Evolutionary conservation across 2,329 filamentous ascomycete genomes (phyloP), one percentile per base, ranked within the genome.

Genomic region (Aspergillus texensis): DNA sequence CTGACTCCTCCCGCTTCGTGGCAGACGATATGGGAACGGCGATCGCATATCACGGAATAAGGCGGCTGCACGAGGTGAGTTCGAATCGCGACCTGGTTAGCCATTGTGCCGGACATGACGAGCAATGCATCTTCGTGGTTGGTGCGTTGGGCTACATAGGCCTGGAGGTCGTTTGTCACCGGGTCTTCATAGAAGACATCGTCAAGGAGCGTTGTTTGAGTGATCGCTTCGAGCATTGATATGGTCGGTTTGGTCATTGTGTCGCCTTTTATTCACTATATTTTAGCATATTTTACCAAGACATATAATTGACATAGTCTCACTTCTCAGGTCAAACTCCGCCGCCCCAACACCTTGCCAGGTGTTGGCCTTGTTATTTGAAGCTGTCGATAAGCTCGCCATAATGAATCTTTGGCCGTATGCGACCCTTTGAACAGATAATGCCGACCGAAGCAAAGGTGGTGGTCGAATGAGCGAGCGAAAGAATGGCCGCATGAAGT

Each of bases 51-150:
- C 6, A 97, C 86, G 9, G 86, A 86, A 75, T 96, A 88, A 0
- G 94, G 94, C 16, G 94, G 93, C 64, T 92, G 90, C 0, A 83
- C 85, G 16, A 97, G 84, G 63, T 95, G 90, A 1, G 91, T 85
- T 45, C 94, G 88, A 48, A 97, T 84, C 0, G 91, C 89, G 21
- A 97, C 83, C 76, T 97, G 93, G 79, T 97, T 97, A 46, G 93
- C 93, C 93, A 97, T 97, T 5, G 94, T 97, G 4, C 94, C 94
- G 0, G 92, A 95, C 63, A 96, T 84, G 61, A 97, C 92, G 60
- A 97, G 89, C 5, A 97, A 83, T 0, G 87, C 91, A 9, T 88
- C 88, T 71, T 93, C 89, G 70, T 96, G 93, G 69, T 88, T 88
- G 0, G 92, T 87, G 4, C 96, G 84, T 36, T 84, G 75, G 21